Evolutionary conservation across 495 filamentous ascomycete genomes (phyloP), one percentile per base, ranked within the genome.

Genomic region (Tirmania nivea): DNA sequence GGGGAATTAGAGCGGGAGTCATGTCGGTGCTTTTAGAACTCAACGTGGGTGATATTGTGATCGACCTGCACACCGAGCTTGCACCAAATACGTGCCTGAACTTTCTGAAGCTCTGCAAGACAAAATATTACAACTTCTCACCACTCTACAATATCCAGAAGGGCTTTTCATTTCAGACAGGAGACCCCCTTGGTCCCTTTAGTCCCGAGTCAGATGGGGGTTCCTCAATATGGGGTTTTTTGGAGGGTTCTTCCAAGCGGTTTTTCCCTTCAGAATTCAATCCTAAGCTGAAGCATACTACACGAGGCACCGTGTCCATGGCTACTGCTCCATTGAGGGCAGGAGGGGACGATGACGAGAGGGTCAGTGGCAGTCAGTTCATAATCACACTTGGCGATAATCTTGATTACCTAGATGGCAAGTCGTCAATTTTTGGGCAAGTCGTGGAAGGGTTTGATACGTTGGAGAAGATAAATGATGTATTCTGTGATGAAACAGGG

Each of bases 101-200:
- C 75, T 94, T 95, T 69, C 71, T 95, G 21, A 95, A 95, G 77
- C 83, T 95, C 60, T 95, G 88, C 76, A 94, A 94, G 66, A 71
- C 85, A 68, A 95, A 93, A 71, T 95, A 94, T 69, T 95, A 94
- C 77, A 95, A 95, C 71, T 95, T 87, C 65, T 80, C 86, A 34
- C 88, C 88, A 36, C 69, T 94, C 53, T 80, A 92, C 69, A 82
- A 78, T 57, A 76, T 95, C 50, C 88, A 94, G 65, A 84, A 84
- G 60, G 78, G 84, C 65, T 94, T 93, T 69, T 87, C 87, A 53
- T 93, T 93, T 68, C 88, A 95, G 63, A 90, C 88, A 53, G 88
- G 88, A 59, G 88, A 95, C 66, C 88, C 88, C 36, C 75, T 94
- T 45, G 88, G 88, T 8, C 88, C 87, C 7, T 77, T 79, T 56